Conservation (phyloP, 768 basidiomycete species). For the Auriscalpium orientale region DNA sequence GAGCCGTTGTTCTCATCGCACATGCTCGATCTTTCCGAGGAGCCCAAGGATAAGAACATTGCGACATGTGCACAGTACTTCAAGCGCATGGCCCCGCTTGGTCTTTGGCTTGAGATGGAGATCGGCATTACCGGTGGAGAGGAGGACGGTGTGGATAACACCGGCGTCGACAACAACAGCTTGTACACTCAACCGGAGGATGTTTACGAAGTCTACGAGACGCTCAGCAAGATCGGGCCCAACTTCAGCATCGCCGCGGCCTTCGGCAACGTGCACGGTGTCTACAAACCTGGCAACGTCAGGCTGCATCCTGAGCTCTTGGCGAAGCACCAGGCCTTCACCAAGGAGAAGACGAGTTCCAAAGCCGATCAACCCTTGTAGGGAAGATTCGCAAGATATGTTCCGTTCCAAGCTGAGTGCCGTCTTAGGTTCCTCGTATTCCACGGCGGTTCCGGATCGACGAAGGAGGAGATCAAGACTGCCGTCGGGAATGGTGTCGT, state of each 20-base stretch:
- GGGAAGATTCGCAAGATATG: constrained; percentile 22
- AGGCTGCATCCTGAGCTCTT: constrained; percentile 86
- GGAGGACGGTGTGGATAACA: constrained; percentile 99
- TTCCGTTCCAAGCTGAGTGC: neutral
- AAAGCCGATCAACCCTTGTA: constrained; percentile 73
- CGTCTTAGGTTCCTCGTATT: constrained; percentile 84
- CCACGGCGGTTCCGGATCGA: constrained; percentile 98
- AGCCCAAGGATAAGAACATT: constrained; percentile 90
- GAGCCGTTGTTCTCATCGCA: constrained; percentile 92
- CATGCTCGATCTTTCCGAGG: constrained; percentile 98
- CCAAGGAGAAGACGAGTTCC: constrained; percentile 58
- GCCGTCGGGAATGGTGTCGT: constrained; percentile 91
- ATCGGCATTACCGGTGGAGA: constrained; percentile 99
- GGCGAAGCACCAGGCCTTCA: constrained; percentile 80
- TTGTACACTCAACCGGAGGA: constrained; percentile 98
- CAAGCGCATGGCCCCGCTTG: constrained; percentile 85
- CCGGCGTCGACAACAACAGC: constrained; percentile 83
- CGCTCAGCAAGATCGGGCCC: constrained; percentile 77
- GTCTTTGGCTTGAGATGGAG: constrained; percentile 99
- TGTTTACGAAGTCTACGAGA: constrained; percentile 83
- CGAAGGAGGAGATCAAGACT: constrained; percentile 89
- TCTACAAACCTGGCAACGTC: constrained; percentile 99
- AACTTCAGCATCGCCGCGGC: constrained; percentile 98
- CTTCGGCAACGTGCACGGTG: constrained; percentile 98
- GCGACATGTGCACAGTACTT: constrained; percentile 91